Conservation (phyloP, 2,329 filamentous ascomycete genomes). For the Verticillium zaregamsianum region DNA sequence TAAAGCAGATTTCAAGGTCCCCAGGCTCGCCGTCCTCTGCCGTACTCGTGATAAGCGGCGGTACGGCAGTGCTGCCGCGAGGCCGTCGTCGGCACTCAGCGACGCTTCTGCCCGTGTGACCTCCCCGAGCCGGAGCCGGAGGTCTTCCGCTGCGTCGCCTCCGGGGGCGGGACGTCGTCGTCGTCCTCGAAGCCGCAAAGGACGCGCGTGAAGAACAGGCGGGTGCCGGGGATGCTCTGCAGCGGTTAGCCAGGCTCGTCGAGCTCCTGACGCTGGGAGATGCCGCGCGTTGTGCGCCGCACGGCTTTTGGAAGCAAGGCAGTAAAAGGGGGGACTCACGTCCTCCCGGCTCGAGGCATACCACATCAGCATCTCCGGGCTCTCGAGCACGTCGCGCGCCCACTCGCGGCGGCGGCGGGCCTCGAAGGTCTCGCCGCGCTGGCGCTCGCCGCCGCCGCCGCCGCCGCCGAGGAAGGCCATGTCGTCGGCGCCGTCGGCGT, state of each 20-base stretch:
- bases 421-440: slow-evolving; percentile 33
- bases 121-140: neutral
- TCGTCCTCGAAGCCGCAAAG: slow-evolving; percentile 46
- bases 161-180: slow-evolving; percentile 8
- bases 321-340: slow-evolving; percentile 42
- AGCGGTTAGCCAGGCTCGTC: neutral
- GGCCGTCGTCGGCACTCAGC: neutral
- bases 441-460: neutral
- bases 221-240: slow-evolving; percentile 52
- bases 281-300: too few relatives aligned
- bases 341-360: slow-evolving; percentile 50
- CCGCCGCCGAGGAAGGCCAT: neutral
- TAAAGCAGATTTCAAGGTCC: neutral
- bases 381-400: slow-evolving; percentile 51
- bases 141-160: slow-evolving; percentile 10
- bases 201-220: slow-evolving; percentile 52
- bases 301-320: too few relatives aligned
- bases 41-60: too few relatives aligned
- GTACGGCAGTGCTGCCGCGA: too few relatives aligned
- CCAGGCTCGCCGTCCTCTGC: neutral
- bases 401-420: slow-evolving; percentile 39
- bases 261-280: too few relatives aligned
- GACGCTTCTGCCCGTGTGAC: neutral
- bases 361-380: slow-evolving; percentile 56
- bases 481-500: neutral